These are phyloP conservation scores for Tricholoma matsutake DNA, from an alignment of 768 basidiomycete species.

Conservation along the genomic window DNA sequence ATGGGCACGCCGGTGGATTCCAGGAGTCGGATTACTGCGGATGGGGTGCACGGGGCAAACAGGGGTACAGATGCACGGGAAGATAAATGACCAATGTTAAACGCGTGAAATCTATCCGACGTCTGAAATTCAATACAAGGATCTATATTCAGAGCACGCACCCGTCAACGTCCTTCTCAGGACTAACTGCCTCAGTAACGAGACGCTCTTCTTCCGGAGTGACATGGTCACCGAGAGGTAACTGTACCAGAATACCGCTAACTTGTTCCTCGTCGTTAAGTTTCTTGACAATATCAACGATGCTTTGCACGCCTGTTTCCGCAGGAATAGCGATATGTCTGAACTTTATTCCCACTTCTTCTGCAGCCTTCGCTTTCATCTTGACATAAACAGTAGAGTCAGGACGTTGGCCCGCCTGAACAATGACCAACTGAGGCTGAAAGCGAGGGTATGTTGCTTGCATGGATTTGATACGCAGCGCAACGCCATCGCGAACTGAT, in stretches of 20 bases:
- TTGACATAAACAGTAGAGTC: conserved; percentile 93
- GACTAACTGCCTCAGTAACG: conserved; percentile 93
- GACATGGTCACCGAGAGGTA: conserved; percentile 86
- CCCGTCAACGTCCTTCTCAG: conserved; percentile 97
- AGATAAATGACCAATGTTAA: conserved; percentile 94
- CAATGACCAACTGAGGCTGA: conserved; percentile 84
- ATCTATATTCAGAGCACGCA: conserved; percentile 32
- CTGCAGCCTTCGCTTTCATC: conserved; percentile 96
- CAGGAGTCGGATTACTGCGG: conserved; percentile 87
- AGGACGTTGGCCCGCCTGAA: conserved; percentile 90
- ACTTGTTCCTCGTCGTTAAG: conserved; percentile 82
- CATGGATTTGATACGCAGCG: conserved; percentile 60
- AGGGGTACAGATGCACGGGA: conserved; percentile 87
- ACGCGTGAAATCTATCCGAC: conserved; percentile 85
- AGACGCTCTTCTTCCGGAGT: conserved; percentile 77
- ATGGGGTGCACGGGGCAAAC: conserved; percentile 93
- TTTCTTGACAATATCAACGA: conserved; percentile 72
- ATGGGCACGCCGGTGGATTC: conserved; percentile 81
- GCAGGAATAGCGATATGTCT: conserved; percentile 75
- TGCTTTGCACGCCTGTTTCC: conserved; percentile 66
- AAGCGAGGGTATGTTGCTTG: conserved; percentile 81
- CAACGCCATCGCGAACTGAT: conserved; percentile 74
- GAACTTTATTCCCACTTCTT: conserved; percentile 89
- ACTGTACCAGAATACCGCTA: conserved; percentile 91
- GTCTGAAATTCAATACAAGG: conserved; percentile 3